These are phyloP conservation scores for Lolium multiflorum DNA, from an alignment of 176 grass and related monocot genomes.

Conservation along the genomic window DNA sequence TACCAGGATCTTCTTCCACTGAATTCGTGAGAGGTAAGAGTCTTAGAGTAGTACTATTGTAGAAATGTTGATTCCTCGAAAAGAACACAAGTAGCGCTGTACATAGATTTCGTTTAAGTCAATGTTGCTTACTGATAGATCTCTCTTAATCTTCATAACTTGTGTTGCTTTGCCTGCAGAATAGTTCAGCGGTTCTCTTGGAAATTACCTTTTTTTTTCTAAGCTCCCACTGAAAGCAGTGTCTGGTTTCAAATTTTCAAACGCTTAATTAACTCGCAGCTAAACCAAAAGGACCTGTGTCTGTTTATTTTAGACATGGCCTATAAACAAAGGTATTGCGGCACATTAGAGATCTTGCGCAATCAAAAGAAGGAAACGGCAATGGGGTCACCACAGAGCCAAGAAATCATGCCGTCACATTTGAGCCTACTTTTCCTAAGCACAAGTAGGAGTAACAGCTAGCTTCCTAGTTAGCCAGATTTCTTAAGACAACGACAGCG, in stretches of 20 bases:
- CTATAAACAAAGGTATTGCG: slow-evolving; percentile 9
- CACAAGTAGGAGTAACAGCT: background rate
- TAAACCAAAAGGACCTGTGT: background rate
- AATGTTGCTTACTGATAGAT: slow-evolving; percentile 1
- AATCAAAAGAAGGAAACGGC: background rate
- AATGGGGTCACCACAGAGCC: background rate
- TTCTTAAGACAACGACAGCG: background rate
- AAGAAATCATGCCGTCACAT: slow-evolving; percentile 32
- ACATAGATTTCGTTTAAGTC: slow-evolving; percentile 34
- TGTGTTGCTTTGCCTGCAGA: background rate
- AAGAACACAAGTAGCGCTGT: background rate
- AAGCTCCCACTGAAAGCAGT: slow-evolving; percentile 7
- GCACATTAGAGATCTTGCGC: background rate
- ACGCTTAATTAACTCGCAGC: background rate
- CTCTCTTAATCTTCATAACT: background rate
- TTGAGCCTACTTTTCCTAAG: slow-evolving; percentile 13
- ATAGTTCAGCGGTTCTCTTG: slow-evolving; percentile 2
- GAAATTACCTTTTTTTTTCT: background rate
- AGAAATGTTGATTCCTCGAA: background rate
- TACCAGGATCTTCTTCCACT: no score
- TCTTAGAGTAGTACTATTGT: no score
- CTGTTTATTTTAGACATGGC: background rate
- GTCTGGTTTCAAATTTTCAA: background rate
- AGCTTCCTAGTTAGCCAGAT: background rate
- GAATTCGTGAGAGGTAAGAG: no score